phyloP scores from a whole-genome alignment of 1,284 basidiomycete genomes.

The Coniferiporia weirii region DNA sequence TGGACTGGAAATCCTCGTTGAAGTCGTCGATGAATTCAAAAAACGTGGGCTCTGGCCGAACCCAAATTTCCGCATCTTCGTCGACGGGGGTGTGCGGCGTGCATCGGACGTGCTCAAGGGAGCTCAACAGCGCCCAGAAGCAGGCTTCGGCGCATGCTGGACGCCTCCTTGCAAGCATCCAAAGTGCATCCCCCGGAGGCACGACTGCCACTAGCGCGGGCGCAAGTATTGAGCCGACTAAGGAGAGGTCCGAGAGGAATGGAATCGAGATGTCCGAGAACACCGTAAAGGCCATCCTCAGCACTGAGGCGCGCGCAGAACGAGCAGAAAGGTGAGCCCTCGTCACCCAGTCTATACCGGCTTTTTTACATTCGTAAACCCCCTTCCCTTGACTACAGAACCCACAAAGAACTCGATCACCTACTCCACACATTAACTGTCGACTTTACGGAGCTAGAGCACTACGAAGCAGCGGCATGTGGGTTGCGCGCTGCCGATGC shows the following conservation, averaged over 20 bases:
- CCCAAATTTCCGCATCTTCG: constrained; percentile 58
- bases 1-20: constrained; percentile 60
- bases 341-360: not conserved
- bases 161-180: constrained; percentile 36
- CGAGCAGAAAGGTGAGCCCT: constrained; percentile 36
- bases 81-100: constrained; percentile 67
- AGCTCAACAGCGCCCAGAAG: constrained; percentile 18
- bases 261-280: constrained; percentile 24
- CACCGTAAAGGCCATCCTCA: constrained; percentile 34
- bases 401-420: constrained; percentile 52
- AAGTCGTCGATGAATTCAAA: constrained; percentile 56
- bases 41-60: constrained; percentile 38
- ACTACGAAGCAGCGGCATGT: constrained; percentile 40
- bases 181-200: constrained; percentile 22
- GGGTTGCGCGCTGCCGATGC: constrained; percentile 47
- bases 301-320: constrained; percentile 45
- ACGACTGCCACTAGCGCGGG: constrained; percentile 21
- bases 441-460: constrained; percentile 49
- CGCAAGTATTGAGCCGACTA: constrained; percentile 19
- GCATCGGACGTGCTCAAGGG: constrained; percentile 69
- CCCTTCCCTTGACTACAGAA: constrained; percentile 20
- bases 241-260: constrained; percentile 3
- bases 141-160: constrained; percentile 54
- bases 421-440: constrained; percentile 44
- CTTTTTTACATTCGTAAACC: not conserved